Conservation (phyloP, 805 yeast species). For the Citeromyces nyonsensis region DNA sequence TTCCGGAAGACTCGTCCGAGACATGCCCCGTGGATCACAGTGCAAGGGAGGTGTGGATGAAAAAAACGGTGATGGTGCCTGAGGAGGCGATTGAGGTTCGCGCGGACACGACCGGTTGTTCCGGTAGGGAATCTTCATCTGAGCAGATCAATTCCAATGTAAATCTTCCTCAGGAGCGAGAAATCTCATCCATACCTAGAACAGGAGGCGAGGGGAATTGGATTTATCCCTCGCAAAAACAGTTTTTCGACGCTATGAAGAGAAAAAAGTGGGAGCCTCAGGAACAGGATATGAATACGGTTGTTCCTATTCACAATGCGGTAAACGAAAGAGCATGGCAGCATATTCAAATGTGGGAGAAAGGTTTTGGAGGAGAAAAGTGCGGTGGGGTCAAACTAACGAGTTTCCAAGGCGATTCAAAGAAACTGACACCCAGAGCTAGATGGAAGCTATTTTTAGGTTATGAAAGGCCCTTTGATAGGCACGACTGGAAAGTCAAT, state of each 20-base stretch:
- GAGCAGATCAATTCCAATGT: conserved; percentile 19
- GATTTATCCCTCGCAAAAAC: conserved; percentile 93
- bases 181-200: conserved; percentile 70
- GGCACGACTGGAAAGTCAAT: conserved; percentile 89
- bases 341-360: conserved; percentile 76
- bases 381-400: conserved; percentile 84
- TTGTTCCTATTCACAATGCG: conserved; percentile 87
- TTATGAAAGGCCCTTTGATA: conserved; percentile 71
- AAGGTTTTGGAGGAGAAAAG: conserved; percentile 30
- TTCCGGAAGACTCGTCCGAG: conserved; percentile 6
- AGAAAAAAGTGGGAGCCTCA: conserved; percentile 81
- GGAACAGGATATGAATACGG: conserved; percentile 71
- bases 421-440: conserved; percentile 80
- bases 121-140: conserved; percentile 27
- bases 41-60: conserved; percentile 21
- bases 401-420: conserved; percentile 80
- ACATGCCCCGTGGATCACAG: conserved; percentile 22
- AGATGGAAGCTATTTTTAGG: conserved; percentile 53
- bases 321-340: conserved; percentile 91
- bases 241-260: conserved; percentile 87
- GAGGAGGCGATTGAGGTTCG: conserved; percentile 25
- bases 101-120: conserved; percentile 4
- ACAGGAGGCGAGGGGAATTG: conserved; percentile 58
- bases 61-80: conserved; percentile 5
- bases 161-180: conserved; percentile 56